phyloP scores from a whole-genome alignment of 2,329 filamentous ascomycete genomes.

The Sporothrix schenckii region DNA sequence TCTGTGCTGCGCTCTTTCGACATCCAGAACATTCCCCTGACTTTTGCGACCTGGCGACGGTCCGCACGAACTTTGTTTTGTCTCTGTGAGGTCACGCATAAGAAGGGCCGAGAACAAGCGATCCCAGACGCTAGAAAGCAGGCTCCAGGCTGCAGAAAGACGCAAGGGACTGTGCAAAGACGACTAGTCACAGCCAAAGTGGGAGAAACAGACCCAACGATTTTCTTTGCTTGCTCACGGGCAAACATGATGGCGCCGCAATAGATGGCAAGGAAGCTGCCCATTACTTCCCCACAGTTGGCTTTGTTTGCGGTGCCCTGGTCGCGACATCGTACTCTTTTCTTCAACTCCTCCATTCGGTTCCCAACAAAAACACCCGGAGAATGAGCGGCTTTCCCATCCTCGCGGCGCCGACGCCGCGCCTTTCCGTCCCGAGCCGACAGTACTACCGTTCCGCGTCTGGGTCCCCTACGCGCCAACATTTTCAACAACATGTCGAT shows the following conservation, averaged over 20 bases:
- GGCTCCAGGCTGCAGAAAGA: neutral
- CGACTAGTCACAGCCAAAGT: neutral
- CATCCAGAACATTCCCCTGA: conserved; percentile 13
- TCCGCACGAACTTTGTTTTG: too few species aligned
- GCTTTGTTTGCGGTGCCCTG: neutral
- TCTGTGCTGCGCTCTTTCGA: conserved; percentile 6
- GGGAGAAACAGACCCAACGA: neutral
- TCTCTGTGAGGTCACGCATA: neutral
- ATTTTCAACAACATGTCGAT: conserved; percentile 46
- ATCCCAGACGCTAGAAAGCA: neutral
- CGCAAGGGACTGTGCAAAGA: neutral
- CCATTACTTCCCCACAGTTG: neutral
- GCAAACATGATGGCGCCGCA: conserved; percentile 15
- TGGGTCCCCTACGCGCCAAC: conserved; percentile 52
- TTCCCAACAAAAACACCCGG: neutral
- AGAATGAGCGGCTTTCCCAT: conserved; percentile 46
- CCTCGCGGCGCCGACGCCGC: conserved; percentile 44
- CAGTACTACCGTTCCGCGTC: conserved; percentile 46
- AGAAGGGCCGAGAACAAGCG: neutral
- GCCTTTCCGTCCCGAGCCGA: conserved; percentile 47
- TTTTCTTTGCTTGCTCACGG: neutral
- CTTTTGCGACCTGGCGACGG: neutral
- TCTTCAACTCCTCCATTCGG: neutral
- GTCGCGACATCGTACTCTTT: neutral
- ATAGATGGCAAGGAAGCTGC: conserved; percentile 14